Conservation (phyloP, 2,329 filamentous ascomycete genomes). For the Calonectria naviculata region DNA sequence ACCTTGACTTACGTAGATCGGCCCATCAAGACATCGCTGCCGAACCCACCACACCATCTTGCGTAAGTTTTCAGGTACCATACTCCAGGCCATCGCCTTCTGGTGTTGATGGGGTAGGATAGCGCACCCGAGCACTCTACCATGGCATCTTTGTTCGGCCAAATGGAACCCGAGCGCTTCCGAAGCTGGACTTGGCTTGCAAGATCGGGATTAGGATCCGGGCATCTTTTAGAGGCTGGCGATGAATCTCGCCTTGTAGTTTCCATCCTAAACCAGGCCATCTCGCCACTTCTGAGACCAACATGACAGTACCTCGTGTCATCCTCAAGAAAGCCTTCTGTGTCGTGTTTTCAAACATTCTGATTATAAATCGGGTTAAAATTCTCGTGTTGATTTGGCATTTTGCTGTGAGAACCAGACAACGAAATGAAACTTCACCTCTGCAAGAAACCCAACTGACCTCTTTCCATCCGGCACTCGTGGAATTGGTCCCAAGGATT, state of each 20-base stretch:
- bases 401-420: not conserved
- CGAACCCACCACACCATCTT: not conserved
- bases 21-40: not conserved
- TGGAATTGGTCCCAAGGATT: not conserved
- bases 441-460: too few species aligned
- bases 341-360: not conserved
- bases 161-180: not conserved
- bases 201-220: constrained; percentile 7
- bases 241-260: not conserved
- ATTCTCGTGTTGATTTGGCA: not conserved
- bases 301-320: too few species aligned
- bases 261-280: not conserved
- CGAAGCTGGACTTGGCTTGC: not conserved
- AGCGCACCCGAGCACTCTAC: not conserved
- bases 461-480: too few species aligned
- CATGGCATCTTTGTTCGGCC: not conserved
- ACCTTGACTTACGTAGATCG: not conserved
- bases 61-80: not conserved
- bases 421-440: not conserved
- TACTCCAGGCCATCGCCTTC: not conserved
- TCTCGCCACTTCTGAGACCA: not conserved
- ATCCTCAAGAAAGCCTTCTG: not conserved
- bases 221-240: not conserved
- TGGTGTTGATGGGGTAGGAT: not conserved
- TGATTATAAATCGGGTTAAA: not conserved